phyloP scores from a whole-genome alignment of 371 early-diverging fungal genomes.

The Globomyces sp. region DNA sequence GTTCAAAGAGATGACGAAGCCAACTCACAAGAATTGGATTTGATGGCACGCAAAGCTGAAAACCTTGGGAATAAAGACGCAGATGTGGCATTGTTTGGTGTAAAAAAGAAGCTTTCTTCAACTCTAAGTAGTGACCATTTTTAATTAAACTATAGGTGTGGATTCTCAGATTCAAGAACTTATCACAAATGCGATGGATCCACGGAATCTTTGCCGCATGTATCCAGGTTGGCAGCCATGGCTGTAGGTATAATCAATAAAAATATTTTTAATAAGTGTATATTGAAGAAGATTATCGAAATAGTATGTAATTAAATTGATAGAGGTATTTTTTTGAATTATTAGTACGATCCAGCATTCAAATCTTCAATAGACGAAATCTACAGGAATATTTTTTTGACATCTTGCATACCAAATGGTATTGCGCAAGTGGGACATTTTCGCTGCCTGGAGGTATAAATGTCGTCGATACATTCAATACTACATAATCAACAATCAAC shows the following conservation, averaged over 20 bases:
- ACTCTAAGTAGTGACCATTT: conserved; percentile 30
- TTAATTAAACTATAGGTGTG: conserved; percentile 13
- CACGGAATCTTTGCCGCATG: conserved; percentile 48
- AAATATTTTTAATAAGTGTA: too few species aligned
- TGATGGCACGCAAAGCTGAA: conserved; percentile 1
- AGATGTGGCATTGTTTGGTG: conserved; percentile 59
- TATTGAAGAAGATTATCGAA: too few species aligned
- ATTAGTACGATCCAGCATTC: too few species aligned
- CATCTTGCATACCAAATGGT: conserved; percentile 89
- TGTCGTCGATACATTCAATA: conserved; percentile 88
- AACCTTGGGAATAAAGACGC: conserved; percentile 55
- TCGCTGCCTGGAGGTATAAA: conserved; percentile 90
- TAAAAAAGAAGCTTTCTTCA: conserved; percentile 49
- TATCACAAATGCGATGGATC: conserved; percentile 53
- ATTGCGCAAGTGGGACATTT: conserved; percentile 97
- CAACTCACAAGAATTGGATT: neutral
- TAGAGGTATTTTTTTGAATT: too few species aligned
- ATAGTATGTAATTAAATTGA: too few species aligned
- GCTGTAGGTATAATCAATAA: neutral
- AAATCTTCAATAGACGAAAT: too few species aligned
- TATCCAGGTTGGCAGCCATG: conserved; percentile 60
- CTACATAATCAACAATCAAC: conserved; percentile 30
- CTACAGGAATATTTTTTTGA: conserved; percentile 85
- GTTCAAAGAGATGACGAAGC: conserved; percentile 6
- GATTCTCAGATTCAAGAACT: conserved; percentile 66